These are phyloP conservation scores for Triangularia setosa DNA, from an alignment of 2,329 filamentous ascomycete genomes.

Conservation along the genomic window DNA sequence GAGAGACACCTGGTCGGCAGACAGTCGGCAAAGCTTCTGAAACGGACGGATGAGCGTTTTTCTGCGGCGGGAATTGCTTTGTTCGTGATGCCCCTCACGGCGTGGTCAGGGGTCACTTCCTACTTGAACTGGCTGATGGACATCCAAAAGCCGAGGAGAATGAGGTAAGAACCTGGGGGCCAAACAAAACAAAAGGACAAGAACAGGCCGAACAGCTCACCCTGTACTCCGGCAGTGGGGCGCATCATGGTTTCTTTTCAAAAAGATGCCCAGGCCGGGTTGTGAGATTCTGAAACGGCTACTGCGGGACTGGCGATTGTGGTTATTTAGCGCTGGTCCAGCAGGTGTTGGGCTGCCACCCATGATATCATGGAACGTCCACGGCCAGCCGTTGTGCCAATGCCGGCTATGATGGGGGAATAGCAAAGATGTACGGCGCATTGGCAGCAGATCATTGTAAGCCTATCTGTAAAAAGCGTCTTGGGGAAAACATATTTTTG, in stretches of 20 bases:
- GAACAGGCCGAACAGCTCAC: neutral
- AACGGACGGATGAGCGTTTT: neutral
- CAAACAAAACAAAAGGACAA: neutral
- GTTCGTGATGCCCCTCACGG: neutral
- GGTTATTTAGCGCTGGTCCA: neutral
- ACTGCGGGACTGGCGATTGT: conserved; percentile 7
- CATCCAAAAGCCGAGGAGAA: neutral
- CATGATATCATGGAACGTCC: neutral
- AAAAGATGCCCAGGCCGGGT: neutral
- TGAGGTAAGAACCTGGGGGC: neutral
- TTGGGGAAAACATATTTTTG: neutral
- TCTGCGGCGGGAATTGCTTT: neutral
- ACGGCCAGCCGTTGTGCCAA: neutral
- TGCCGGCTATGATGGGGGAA: neutral
- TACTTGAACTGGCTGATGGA: neutral
- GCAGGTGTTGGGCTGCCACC: neutral
- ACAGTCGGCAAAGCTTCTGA: neutral
- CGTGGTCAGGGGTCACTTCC: neutral
- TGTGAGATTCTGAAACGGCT: conserved; percentile 12
- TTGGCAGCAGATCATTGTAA: neutral
- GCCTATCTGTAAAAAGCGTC: neutral
- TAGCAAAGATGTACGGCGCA: neutral
- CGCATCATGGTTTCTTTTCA: neutral
- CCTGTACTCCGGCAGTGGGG: neutral
- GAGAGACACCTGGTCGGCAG: neutral